Evolutionary conservation across 2,329 filamentous ascomycete genomes (phyloP), one percentile per base, ranked within the genome.

Genomic region (Bipolaris oryzae): DNA sequence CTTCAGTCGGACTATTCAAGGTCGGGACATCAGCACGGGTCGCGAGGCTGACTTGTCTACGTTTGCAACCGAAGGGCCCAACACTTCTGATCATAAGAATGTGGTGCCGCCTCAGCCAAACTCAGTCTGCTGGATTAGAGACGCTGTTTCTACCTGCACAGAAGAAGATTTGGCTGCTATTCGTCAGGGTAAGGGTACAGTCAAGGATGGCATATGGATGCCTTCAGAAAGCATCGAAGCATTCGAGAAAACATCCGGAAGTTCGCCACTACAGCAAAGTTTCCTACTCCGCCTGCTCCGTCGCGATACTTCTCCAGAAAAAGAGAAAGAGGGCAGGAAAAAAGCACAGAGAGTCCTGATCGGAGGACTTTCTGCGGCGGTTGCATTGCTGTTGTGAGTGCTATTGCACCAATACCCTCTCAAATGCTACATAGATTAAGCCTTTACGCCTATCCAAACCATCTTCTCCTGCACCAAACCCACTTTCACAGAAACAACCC

Each of bases 101-200:
- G 78, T 78, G 47, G 71, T 84, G 2, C 83, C 84, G 15, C 76
- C 80, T n/a, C 45, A 59, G 49, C 80, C 81, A 1, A 68, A 78
- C 10, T 74, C 82, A 2, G 86, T 83, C 4, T 92, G 88, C 74
- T 91, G 83, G 75, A 66, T 90, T 7, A 81, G 87, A 20, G 76
- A 75, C 43, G 77, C 70, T 7, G 16, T 69, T 10, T 15, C 13
- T 1, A 85, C 84, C 0, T 90, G 88, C 68, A 79, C 78, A 0
- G 68, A 78, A 5, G 80, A 84, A 1, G 78, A 85, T 64, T 76
- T 78, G 3, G 68, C 79, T 23, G 80, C 78, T 57, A 79, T 87
- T 44, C 66, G 76, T 7, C 74, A 74, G 1, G 79, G 81, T 3
- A 67, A 83, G 31, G 88, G 69, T 7, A 51, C 60, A 9, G 65